Conservation (phyloP, 306 rosid species). For the Castanospermum australe region DNA sequence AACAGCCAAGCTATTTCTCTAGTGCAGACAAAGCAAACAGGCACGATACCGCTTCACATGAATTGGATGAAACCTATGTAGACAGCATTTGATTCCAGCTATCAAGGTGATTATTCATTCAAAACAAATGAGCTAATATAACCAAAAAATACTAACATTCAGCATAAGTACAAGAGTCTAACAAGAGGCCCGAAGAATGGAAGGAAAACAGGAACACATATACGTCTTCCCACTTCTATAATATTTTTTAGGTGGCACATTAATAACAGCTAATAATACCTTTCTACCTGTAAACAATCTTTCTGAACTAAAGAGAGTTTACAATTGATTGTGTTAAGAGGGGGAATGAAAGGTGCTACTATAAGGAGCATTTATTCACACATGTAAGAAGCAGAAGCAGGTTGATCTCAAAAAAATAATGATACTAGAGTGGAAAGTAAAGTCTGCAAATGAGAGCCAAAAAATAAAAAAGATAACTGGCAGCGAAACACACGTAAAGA, state of each 20-base stretch:
- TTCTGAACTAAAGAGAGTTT: background rate
- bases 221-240: background rate
- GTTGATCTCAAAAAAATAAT: background rate
- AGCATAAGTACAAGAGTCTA: background rate
- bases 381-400: conserved; percentile 18
- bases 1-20: background rate
- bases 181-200: background rate
- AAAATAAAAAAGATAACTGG: background rate
- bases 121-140: background rate
- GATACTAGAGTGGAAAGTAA: background rate
- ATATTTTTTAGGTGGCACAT: background rate
- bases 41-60: background rate
- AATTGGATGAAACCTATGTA: background rate
- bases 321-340: background rate
- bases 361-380: background rate
- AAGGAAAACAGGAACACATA: background rate
- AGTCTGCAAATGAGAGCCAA: background rate
- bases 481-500: background rate
- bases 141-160: background rate
- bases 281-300: background rate
- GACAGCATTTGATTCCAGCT: background rate
- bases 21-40: background rate
- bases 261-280: background rate
- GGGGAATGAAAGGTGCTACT: background rate
- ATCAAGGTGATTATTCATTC: conserved; percentile 5